Evolutionary conservation across 768 basidiomycete species (phyloP).

Genomic region (Termitomyces sp.): DNA sequence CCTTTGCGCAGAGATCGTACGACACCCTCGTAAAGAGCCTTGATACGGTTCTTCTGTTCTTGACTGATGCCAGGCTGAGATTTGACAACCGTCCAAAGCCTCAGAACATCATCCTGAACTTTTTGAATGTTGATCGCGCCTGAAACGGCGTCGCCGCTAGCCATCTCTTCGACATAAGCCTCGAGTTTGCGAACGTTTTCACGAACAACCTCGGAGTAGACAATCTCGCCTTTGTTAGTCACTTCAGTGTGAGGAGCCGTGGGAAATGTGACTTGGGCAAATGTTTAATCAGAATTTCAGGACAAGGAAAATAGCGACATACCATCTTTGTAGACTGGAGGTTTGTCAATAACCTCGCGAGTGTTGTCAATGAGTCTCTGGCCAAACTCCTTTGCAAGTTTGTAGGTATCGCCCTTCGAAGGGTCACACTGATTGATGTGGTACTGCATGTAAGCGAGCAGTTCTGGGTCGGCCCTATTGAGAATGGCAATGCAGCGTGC

Average conservation of each 20-base stretch:
- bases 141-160: constrained; percentile 84
- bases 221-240: constrained; percentile 88
- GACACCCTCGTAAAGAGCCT: constrained; percentile 93
- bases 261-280: constrained; percentile 82
- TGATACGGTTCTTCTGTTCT: constrained; percentile 94
- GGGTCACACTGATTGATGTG: constrained; percentile 82
- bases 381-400: constrained; percentile 95
- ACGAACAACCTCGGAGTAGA: constrained; percentile 92
- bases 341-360: constrained; percentile 70
- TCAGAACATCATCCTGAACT: constrained; percentile 94
- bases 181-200: constrained; percentile 97
- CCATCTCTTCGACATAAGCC: constrained; percentile 98
- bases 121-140: constrained; percentile 90
- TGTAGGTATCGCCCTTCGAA: constrained; percentile 83
- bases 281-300: neutral
- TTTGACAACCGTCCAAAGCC: constrained; percentile 96
- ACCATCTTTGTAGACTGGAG: constrained; percentile 97
- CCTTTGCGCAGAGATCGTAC: constrained; percentile 86
- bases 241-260: constrained; percentile 96
- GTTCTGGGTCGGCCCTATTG: constrained; percentile 92
- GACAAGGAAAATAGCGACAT: constrained; percentile 21
- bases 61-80: constrained; percentile 95
- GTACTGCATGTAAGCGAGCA: constrained; percentile 94
- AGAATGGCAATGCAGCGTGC: constrained; percentile 96
- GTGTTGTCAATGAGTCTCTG: constrained; percentile 95